A percentile compares a stretch with the other conserved stretches of the same genome.
Conservation (phyloP, 2,329 filamentous ascomycete genomes). For the Tolypocladium paradoxum region DNA sequence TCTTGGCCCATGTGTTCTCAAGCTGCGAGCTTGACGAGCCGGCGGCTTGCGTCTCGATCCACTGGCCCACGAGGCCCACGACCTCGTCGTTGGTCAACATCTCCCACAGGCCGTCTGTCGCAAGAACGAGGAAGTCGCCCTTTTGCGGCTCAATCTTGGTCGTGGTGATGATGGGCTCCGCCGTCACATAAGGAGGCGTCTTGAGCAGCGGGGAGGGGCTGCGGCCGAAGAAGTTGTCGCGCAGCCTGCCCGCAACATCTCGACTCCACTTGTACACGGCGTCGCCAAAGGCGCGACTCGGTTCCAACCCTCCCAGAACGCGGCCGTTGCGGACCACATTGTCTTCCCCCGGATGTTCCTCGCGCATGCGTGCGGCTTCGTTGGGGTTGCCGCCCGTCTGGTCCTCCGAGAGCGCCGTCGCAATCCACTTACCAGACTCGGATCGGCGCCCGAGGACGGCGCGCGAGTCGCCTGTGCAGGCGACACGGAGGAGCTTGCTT, state of each 20-base stretch:
- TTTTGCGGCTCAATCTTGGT: slow-evolving; percentile 82
- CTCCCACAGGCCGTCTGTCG: slow-evolving; percentile 95
- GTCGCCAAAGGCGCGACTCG: slow-evolving; percentile 89
- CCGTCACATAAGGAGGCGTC: slow-evolving; percentile 93
- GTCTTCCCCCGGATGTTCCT: slow-evolving; percentile 80
- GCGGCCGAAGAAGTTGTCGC: slow-evolving; percentile 78
- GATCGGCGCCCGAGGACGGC: slow-evolving; percentile 79
- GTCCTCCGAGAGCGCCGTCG: slow-evolving; percentile 79
- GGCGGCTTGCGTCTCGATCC: slow-evolving; percentile 70
- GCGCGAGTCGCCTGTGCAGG: slow-evolving; percentile 92
- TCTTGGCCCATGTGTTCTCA: slow-evolving; percentile 55
- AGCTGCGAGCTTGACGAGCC: slow-evolving; percentile 51
- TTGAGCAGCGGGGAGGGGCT: slow-evolving; percentile 66
- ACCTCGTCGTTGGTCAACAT: slow-evolving; percentile 99
- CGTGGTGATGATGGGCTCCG: slow-evolving; percentile 87
- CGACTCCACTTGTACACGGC: slow-evolving; percentile 93
- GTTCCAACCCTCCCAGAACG: slow-evolving; percentile 84
- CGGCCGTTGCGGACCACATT: slow-evolving; percentile 81
- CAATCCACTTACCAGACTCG: slow-evolving; percentile 79
- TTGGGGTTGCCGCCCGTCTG: slow-evolving; percentile 85
- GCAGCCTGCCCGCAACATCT: slow-evolving; percentile 74
- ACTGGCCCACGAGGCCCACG: slow-evolving; percentile 89
- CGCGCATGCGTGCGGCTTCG: slow-evolving; percentile 72
- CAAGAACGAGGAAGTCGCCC: slow-evolving; percentile 92
- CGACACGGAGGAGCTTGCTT: slow-evolving; percentile 80